phyloP scores from a whole-genome alignment of 257 asterid genomes.

The Ajuga chamaepitys region DNA sequence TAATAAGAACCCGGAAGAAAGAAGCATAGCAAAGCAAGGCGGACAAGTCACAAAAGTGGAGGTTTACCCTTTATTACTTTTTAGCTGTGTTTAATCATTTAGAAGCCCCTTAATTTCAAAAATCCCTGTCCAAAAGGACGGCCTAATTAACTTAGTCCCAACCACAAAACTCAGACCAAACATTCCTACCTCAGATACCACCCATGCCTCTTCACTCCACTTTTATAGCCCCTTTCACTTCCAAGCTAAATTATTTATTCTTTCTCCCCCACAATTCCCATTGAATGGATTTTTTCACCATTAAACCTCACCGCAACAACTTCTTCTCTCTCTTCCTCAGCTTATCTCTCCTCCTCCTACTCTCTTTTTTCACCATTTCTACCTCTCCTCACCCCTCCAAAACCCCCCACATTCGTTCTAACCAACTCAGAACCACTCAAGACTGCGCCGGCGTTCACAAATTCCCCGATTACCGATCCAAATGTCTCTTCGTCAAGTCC shows the following conservation, averaged over 20 bases:
- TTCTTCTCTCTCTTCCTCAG: conserved; percentile 30
- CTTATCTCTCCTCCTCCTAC: conserved; percentile 32
- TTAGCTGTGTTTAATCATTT: no score
- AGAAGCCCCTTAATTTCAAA: not conserved
- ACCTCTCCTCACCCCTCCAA: not conserved
- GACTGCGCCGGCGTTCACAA: conserved; percentile 30
- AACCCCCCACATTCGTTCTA: not conserved
- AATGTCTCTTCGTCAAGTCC: conserved; percentile 37
- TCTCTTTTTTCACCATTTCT: conserved; percentile 29
- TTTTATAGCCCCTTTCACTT: conserved; percentile 9
- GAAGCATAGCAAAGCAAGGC: no score
- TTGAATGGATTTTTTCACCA: conserved; percentile 32
- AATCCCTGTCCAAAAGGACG: conserved; percentile 3
- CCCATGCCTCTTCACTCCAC: conserved; percentile 17
- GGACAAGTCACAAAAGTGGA: no score
- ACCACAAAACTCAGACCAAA: conserved; percentile 30
- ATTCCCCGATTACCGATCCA: conserved; percentile 23
- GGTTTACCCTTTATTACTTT: no score
- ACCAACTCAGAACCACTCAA: not conserved
- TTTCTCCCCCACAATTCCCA: not conserved
- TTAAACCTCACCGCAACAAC: conserved; percentile 10
- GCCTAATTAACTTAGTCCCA: conserved; percentile 24
- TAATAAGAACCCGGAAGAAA: no score
- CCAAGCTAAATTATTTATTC: not conserved
- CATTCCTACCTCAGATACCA: conserved; percentile 37